Base-by-base conservation (phyloP, 371 early-diverging fungal species). In the Zancudomyces culisetae region DNA sequence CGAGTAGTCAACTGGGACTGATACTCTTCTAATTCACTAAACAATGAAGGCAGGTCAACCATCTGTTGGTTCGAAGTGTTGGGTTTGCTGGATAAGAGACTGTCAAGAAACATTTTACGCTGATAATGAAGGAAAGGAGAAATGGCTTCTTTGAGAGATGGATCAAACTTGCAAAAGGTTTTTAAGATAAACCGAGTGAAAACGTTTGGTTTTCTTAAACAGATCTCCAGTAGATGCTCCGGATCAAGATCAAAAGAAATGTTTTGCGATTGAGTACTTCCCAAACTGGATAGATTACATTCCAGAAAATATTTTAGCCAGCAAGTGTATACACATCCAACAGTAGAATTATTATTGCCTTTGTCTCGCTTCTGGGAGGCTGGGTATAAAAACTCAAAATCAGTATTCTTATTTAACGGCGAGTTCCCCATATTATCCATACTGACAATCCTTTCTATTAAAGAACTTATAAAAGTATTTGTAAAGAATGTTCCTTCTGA, bases 121-220 rank as follows among this genome's bases (percentile, higher is more conserved):
- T 61, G 61, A 39, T 51, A 63, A 42, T 63, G 59, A 3, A 63
- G 58, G 51, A 63, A 63, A n/a, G 64, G 64, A 23, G 47, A 49
- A 26, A 63, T 56, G 18, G 57, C 60, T 10, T 51, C 51, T 43
- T 54, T 53, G n/a, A 63, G 49, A 12, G 20, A 47, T 0, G 59
- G 48, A 19, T 63, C 63, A 1, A 45, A 27, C 12, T 54, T 57
- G 18, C 59, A 63, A 1, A 63, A 45, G 1, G 50, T 46, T 43
- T 56, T 59, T 4, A 63, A 61, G 35, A 63, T 50, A 1, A 61
- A 45, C 13, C 64, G 57, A 27, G 64, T 52, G 49, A 56, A 63
- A 47, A 62, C 59, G 27, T 60, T 49, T 3, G 63, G 64, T 47
- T 48, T 60, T 21, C 64, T 60, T 51, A 63, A 43, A 27, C 64